Evolutionary conservation across 768 basidiomycete species (phyloP).

Genomic region (Russula sp.): DNA sequence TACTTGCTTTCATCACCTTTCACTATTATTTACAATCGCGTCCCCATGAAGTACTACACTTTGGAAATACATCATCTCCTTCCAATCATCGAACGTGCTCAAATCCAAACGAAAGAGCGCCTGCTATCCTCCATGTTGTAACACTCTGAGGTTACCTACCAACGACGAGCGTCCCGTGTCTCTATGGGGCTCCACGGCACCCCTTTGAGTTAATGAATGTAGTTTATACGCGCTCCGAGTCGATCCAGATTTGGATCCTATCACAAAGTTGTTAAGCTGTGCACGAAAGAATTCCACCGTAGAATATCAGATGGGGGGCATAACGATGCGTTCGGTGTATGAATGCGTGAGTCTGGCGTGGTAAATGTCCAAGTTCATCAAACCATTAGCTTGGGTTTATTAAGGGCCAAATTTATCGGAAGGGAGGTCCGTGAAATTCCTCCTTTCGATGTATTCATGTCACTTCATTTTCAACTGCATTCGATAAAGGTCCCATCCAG

Average conservation of each 20-base stretch:
- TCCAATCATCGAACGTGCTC: no score
- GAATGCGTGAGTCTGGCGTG: no score
- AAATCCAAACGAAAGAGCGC: neutral
- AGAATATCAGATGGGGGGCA: no score
- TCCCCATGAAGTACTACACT: neutral
- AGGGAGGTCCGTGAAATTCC: neutral
- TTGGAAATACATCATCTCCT: neutral
- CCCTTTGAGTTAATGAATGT: neutral
- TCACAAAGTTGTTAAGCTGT: neutral
- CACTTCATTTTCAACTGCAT: neutral
- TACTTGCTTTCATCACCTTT: neutral
- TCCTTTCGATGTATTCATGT: neutral
- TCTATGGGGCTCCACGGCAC: neutral
- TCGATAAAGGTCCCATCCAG: neutral
- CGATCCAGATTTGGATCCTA: neutral
- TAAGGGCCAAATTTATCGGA: no score
- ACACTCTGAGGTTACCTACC: neutral
- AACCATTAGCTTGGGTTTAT: neutral
- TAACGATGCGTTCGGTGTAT: no score
- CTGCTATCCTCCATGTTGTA: neutral
- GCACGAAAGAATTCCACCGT: neutral
- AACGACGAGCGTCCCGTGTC: slow-evolving; percentile 1
- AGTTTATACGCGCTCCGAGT: neutral
- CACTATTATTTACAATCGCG: neutral
- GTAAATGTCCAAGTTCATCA: neutral